phyloP scores from a whole-genome alignment of 306 rosid species.

The Datisca glomerata region DNA sequence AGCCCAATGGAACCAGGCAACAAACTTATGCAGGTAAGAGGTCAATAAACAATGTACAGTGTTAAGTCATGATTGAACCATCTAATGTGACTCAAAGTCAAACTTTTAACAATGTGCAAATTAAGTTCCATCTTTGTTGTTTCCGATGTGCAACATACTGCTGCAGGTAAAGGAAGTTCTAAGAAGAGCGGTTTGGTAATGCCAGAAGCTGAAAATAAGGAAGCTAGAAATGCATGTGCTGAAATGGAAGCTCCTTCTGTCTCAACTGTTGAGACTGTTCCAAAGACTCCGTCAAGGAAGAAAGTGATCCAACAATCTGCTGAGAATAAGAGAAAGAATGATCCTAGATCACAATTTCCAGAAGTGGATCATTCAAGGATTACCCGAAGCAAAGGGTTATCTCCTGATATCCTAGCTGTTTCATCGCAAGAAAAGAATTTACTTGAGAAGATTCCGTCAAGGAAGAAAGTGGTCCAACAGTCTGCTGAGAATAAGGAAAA shows the following conservation, averaged over 20 bases:
- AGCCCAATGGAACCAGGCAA: constrained; percentile 28
- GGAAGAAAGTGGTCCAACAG: constrained; percentile 23
- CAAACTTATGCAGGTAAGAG: constrained; percentile 46
- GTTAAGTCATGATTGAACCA: too few species aligned
- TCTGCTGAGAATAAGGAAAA: constrained; percentile 21
- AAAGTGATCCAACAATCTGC: constrained; percentile 22
- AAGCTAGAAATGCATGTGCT: constrained; percentile 14
- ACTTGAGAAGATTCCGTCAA: constrained; percentile 16
- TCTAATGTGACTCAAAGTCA: not conserved
- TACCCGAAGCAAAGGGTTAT: constrained; percentile 1
- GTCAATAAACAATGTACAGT: constrained; percentile 7
- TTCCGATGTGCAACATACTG: constrained; percentile 13
- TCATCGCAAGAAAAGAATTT: constrained; percentile 19
- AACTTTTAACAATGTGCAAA: not conserved
- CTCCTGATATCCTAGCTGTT: constrained; percentile 21
- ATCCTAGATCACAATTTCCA: constrained; percentile 12
- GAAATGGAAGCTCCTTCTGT: constrained; percentile 16
- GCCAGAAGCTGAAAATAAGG: constrained; percentile 19
- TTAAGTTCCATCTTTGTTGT: constrained; percentile 3
- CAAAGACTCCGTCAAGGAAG: constrained; percentile 21
- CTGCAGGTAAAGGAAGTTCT: constrained; percentile 34
- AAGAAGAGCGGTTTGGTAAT: constrained; percentile 18
- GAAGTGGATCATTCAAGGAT: constrained; percentile 13
- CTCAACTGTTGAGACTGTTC: constrained; percentile 19
- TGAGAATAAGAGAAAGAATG: constrained; percentile 18